Base-by-base conservation (phyloP, 2,329 filamentous ascomycete species). In the Dactylonectria estremocensis region DNA sequence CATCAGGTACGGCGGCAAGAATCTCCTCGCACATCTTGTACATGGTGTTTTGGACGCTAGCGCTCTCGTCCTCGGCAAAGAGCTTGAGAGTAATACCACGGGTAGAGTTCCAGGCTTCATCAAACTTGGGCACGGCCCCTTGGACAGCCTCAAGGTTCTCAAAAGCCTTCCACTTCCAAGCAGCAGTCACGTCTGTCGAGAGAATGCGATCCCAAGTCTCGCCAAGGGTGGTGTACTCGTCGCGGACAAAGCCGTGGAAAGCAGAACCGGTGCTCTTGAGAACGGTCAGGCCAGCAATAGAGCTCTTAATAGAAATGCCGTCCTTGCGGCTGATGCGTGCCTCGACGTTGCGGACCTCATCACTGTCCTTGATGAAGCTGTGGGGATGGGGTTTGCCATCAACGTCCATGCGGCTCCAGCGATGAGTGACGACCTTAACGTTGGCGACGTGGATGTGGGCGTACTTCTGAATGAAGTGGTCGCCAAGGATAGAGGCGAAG, bases 1-100 rank as follows among this genome's bases (percentile, higher is more conserved):
- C 88, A 70, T 91, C 86, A 14, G 94, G 92, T 24, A 91, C 93
- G 22, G 87, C 89, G 9, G 89, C 92, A 60, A 99, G 86, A 73
- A 99, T 97, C 80, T 92, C 86, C 81, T 95, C 92, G 76, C 89
- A 91, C 95, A 99, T 99, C 86, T 98, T 97, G 86, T 98, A 99
- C 96, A 99, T 98, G 68, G 95, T 98, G 76, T 91, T 92, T 84
- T 99, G 96, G 24, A 99, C 96, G 76, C 94, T 97, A 53, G 96
- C 93, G 77, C 94, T 97, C 78, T 95, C 87, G 78, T 99, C 95
- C 78, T 92, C 89, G 48, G 96, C 95, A 77, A 99, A 99, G 0
- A 91, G 93, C 84, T 93, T 93, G 80, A 98, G 87, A n/a, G 95
- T 98, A 80, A 97, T 96, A 60, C 87, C 85, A 68, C 94, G 88